These are phyloP conservation scores for Purpureocillium takamizusanense DNA, from an alignment of 2,329 filamentous ascomycete species.

Conservation along the genomic window DNA sequence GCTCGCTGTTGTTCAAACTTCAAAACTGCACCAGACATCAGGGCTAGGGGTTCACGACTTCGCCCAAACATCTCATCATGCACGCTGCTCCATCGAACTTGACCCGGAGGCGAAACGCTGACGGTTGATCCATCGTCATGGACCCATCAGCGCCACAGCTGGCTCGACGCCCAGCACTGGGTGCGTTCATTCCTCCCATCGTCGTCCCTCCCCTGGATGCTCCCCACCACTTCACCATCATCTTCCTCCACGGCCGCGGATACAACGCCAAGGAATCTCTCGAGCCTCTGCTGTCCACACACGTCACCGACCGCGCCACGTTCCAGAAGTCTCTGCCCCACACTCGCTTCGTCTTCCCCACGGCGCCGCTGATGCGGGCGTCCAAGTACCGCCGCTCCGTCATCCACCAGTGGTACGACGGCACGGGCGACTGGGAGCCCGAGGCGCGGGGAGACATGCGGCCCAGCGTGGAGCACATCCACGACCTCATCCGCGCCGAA, in stretches of 20 bases:
- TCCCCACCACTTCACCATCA: conserved; percentile 32
- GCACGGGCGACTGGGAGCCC: conserved; percentile 24
- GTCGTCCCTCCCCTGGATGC: conserved; percentile 11
- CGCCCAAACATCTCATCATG: no score
- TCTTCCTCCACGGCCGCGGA: conserved; percentile 42
- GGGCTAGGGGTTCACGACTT: no score
- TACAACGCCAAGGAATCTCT: conserved; percentile 30
- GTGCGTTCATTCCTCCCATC: conserved; percentile 14
- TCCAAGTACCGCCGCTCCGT: conserved; percentile 20
- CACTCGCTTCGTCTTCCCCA: conserved; percentile 42
- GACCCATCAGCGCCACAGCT: no score
- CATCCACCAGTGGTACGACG: conserved; percentile 27
- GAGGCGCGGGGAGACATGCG: conserved; percentile 23
- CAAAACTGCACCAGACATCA: no score
- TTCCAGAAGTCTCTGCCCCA: conserved; percentile 27
- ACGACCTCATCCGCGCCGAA: conserved; percentile 26
- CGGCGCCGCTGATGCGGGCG: conserved; percentile 27
- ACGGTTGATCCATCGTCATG: no score
- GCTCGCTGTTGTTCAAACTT: no score
- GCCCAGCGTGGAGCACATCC: conserved; percentile 30
- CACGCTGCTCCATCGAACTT: no score
- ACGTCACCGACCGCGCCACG: conserved; percentile 9
- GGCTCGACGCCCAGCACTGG: conserved; percentile 6
- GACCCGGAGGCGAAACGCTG: no score
- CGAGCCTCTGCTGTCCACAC: conserved; percentile 23